Base-by-base conservation (phyloP, 305 asterid species). In the Fraxinus floribunda region DNA sequence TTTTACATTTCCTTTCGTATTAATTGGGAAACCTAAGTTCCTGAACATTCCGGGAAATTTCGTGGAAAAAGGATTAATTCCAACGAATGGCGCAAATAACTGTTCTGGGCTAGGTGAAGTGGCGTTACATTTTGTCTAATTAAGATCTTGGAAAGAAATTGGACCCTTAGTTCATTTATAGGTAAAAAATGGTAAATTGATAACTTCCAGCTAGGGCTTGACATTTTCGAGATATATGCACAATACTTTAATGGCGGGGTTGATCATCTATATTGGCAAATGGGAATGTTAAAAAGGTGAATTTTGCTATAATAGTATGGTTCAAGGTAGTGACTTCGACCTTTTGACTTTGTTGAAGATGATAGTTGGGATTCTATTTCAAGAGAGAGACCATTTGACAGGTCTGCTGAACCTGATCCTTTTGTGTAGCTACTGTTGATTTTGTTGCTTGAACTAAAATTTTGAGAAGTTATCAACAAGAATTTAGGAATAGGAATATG, bases 271-370 rank as follows among this genome's bases (percentile, higher is more conserved):
- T 60, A 74, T 81, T 52, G 11, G 55, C 36, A 44, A 29, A 70
- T 68, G 74, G 39, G 66, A 71, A 57, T 80, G 80, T 3, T 49
- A 77, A 41, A 49, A 76, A 22, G 32, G 84, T 75, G n/a, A 75
- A 15, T 46, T 26, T 80, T 55, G 36, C 78, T 76, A 29, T 73
- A 36, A 71, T 80, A 22, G 36, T 77, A 11, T 68, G 80, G 35
- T 79, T 52, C 66, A 29, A 24, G 7, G 24, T 35, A 44, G 78
- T 74, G 34, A 57, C 73, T 62, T 80, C 34, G 70, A 46, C 34
- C 78, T 78, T 64, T 76, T 29, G 57, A 35, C 79, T 26, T 46
- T 18, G 68, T 66, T 80, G 64, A 68, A 74, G 55, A 36, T 75
- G 79, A 72, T 38, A 6, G 15, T 35, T 3, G 9, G 84, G 41